Evolutionary conservation across 2,329 filamentous ascomycete genomes (phyloP).

Genomic region (Fusarium chlamydosporum): DNA sequence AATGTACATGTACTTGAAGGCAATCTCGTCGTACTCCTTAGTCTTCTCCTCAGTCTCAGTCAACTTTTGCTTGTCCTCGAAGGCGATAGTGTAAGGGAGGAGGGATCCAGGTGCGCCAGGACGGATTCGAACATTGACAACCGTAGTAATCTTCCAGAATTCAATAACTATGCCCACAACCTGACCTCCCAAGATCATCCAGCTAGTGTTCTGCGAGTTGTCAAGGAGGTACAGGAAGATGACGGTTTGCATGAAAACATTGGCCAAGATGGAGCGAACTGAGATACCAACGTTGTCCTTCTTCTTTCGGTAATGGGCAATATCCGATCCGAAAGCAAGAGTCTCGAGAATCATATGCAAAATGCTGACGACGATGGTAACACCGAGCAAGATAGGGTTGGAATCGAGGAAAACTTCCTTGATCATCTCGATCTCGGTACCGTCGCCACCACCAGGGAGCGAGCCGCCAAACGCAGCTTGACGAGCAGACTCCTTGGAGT

Average conservation of each 20-base stretch:
- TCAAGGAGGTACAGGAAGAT: slow-evolving; percentile 98
- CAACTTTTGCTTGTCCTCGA: slow-evolving; percentile 97
- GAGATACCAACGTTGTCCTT: slow-evolving; percentile 99
- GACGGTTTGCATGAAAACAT: slow-evolving; percentile 96
- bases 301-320: slow-evolving; percentile 98
- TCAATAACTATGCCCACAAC: slow-evolving; percentile 81
- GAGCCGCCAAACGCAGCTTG: slow-evolving; percentile 81
- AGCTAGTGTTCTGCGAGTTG: slow-evolving; percentile 97
- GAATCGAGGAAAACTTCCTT: slow-evolving; percentile 96
- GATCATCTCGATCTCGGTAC: slow-evolving; percentile 95
- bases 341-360: slow-evolving; percentile 96
- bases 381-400: slow-evolving; percentile 88
- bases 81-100: slow-evolving; percentile 83
- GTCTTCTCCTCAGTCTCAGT: slow-evolving; percentile 97
- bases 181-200: slow-evolving; percentile 98
- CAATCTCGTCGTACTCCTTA: slow-evolving; percentile 97
- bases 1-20: slow-evolving; percentile 97
- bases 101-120: slow-evolving; percentile 75
- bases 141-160: slow-evolving; percentile 95
- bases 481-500: slow-evolving; percentile 84
- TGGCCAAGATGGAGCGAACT: slow-evolving; percentile 93
- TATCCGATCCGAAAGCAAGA: slow-evolving; percentile 96
- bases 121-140: slow-evolving; percentile 88
- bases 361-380: slow-evolving; percentile 87
- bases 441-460: slow-evolving; percentile 84